Conservation (phyloP, 345 rosid genomes). For the Conringia planisiliqua region DNA sequence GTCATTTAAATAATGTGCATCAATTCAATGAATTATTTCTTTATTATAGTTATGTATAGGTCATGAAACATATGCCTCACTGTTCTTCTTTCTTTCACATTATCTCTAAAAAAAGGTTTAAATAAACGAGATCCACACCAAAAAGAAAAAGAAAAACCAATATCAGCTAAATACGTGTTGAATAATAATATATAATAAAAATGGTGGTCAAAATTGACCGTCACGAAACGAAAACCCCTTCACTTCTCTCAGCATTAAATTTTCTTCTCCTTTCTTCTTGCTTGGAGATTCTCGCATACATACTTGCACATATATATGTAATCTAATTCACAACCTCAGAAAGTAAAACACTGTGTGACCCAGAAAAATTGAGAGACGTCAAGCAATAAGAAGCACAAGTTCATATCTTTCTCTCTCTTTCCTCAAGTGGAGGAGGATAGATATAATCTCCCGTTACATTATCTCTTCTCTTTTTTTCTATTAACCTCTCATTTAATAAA, state of each 20-base stretch:
- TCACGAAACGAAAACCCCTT: neutral
- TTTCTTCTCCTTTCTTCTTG: neutral
- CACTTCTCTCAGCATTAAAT: neutral
- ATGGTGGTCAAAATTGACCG: slow-evolving; percentile 14
- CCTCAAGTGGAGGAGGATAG: slow-evolving; percentile 16
- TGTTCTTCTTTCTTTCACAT: neutral
- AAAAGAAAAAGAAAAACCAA: neutral
- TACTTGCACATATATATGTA: no score
- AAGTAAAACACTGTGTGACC: neutral
- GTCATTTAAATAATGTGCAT: slow-evolving; percentile 21
- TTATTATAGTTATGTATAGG: neutral
- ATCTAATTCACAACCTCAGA: neutral
- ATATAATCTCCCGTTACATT: slow-evolving; percentile 9
- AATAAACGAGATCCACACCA: neutral
- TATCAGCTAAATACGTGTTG: slow-evolving; percentile 23
- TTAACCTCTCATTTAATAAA: slow-evolving; percentile 16
- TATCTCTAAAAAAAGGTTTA: neutral
- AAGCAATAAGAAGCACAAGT: slow-evolving; percentile 28
- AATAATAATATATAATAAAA: neutral
- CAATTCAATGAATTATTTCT: neutral
- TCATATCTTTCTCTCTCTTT: slow-evolving; percentile 1
- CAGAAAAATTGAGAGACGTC: slow-evolving; percentile 11
- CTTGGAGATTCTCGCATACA: slow-evolving; percentile 5
- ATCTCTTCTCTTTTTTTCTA: slow-evolving; percentile 18
- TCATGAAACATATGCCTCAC: slow-evolving; percentile 23